Percentiles rank a stretch among this genome's conserved stretches.
Conservation (phyloP, 768 basidiomycete species). For the Tubosaeta sp. region DNA sequence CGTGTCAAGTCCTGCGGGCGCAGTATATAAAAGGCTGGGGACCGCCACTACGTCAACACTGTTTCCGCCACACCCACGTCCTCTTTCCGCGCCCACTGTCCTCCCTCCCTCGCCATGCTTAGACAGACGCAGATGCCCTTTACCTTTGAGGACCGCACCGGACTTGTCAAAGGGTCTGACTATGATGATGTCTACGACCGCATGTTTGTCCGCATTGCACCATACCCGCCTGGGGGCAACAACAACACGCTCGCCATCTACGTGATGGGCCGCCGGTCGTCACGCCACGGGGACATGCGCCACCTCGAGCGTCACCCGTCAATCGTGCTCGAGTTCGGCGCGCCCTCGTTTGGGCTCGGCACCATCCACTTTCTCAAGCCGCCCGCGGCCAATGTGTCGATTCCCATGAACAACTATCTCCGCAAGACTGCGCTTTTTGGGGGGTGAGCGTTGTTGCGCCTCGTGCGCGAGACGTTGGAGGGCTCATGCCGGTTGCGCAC, state of each 20-base stretch:
- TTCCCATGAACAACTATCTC: slow-evolving; percentile 64
- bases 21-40: slow-evolving; percentile 18
- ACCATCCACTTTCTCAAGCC: slow-evolving; percentile 50
- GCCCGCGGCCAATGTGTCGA: slow-evolving; percentile 34
- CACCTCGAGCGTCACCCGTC: slow-evolving; percentile 51
- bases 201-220: slow-evolving; percentile 59
- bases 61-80: neutral
- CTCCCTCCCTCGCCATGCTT: slow-evolving; percentile 15
- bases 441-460: slow-evolving; percentile 40
- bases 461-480: neutral
- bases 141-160: slow-evolving; percentile 68
- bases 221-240: slow-evolving; percentile 37
- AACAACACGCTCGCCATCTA: slow-evolving; percentile 51
- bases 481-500: neutral
- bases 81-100: neutral
- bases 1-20: slow-evolving; percentile 16
- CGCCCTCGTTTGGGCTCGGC: slow-evolving; percentile 52
- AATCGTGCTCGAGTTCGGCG: slow-evolving; percentile 56
- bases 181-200: slow-evolving; percentile 80
- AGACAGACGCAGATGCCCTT: slow-evolving; percentile 40
- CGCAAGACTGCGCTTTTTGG: slow-evolving; percentile 61
- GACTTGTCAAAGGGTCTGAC: slow-evolving; percentile 50
- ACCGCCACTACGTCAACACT: slow-evolving; percentile 1
- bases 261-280: slow-evolving; percentile 61
- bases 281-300: slow-evolving; percentile 52